Evolutionary conservation across 176 grass and related monocot species (phyloP), one percentile per base, ranked within the genome.

Genomic region (Zoysia pacifica): DNA sequence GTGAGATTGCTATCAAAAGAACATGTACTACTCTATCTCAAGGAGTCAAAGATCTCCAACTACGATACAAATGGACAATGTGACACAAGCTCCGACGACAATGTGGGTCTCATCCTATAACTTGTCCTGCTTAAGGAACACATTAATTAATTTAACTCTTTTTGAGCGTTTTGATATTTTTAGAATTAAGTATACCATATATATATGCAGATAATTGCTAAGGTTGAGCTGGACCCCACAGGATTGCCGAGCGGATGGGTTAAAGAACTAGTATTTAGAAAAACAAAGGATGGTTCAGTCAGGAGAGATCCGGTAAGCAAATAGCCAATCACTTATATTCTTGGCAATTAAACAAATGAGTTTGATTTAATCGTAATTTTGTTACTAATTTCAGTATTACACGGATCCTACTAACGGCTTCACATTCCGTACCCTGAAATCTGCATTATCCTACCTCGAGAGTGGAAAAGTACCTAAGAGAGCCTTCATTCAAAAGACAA

Each of bases 241-340:
- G 48, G 19, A 16, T 11, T 89, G 1, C 86, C 86, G 6, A 1
- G 70, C 54, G 86, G 86, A 75, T 89, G 81, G 76, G 75, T 84
- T 38, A 89, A 89, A 54, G 76, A 82, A 75, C 0, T 48, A 19
- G 82, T 69, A 48, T 75, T 76, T 58, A 80, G 81, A 70, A 84
- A 64, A 20, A 79, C 70, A 66, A 75, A 63, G 48, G 2, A 40
- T 8, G 55, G 70, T 67, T 16, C 4, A 40, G 61, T 70, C 37
- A 89, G 70, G 62, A 84, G 55, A 76, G 76, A 84, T n/a, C 76
- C 65, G 76, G 86, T 89, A 89, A 42, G 15, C 13, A 42, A 28
- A 28, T 28, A 28, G 28, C 28, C 28, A 28, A 28, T 28, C 28
- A 28, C 28, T 28, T 28, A 28, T 28, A 28, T 28, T 28, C 28